Evolutionary conservation across 2,329 filamentous ascomycete genomes (phyloP), one percentile per base, ranked within the genome.

Genomic region (Coniochaeta sp.): DNA sequence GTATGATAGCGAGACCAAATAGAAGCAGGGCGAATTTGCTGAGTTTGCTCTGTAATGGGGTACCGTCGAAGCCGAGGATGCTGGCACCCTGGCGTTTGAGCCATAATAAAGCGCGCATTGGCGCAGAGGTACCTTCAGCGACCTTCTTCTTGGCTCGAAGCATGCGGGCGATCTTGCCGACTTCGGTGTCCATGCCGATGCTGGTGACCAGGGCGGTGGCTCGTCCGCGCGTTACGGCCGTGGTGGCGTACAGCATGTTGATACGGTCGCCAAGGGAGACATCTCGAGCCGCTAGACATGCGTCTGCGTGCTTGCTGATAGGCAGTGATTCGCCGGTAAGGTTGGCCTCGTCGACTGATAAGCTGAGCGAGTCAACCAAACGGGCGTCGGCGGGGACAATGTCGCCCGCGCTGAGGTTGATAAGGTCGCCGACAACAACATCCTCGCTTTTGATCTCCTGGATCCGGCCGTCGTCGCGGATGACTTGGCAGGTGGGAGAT

Each of bases 331-430:
- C 86, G 56, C 86, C 86, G 13, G 86, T 90, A 33, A 89, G 77
- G 53, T 87, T 76, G 12, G 86, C 84, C 66, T 89, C 86, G 55
- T 95, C 88, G 57, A 85, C 86, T 48, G 85, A 86, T 53, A 89
- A 71, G 65, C 91, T 91, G 68, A 90, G 81, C 52, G 78, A 80
- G 56, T 85, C 77, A 55, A 85, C 67, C 18, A 84, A 70, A 55
- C 84, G 78, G 48, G 88, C 69, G 66, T 89, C 86, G 31, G 85
- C 86, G 4, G 86, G 84, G 31, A 88, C 76, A 47, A 86, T 82
- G 63, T 87, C 85, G 57, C 86, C 86, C 38, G 81, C 83, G 57
- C 72, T 77, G 56, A 83, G 75, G 50, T 72, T 67, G 53, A 84
- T 81, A 48, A 89, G 67, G 57, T 89, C 86, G 51, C 86, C 87